Evolutionary conservation across 495 filamentous ascomycete species (phyloP).

Genomic region (Xylaria castorea): DNA sequence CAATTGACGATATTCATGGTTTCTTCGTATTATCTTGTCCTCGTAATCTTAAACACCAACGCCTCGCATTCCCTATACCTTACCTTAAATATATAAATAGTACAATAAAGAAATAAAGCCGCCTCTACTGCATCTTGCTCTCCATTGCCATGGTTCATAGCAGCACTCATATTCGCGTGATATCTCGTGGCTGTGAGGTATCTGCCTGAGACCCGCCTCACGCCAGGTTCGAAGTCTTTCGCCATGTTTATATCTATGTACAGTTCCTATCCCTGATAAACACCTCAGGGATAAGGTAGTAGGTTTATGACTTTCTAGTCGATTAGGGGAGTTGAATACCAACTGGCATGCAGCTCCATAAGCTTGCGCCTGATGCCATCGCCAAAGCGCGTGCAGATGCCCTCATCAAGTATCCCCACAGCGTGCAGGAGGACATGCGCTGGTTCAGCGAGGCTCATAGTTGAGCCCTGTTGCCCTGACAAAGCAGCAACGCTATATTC

Average conservation of each 20-base stretch:
- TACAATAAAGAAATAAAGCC: background rate
- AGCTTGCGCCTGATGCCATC: slow-evolving; percentile 59
- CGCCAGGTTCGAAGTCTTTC: background rate
- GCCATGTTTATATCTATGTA: background rate
- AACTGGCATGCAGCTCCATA: slow-evolving; percentile 33
- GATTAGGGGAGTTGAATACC: background rate
- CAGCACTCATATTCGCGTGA: background rate
- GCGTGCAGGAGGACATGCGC: slow-evolving; percentile 51
- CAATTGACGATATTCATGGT: background rate
- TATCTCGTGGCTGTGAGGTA: background rate
- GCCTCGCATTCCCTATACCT: background rate
- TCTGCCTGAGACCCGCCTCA: background rate
- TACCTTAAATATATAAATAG: background rate
- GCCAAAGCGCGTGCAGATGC: slow-evolving; percentile 46
- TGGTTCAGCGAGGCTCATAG: slow-evolving; percentile 46
- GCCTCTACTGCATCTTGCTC: background rate
- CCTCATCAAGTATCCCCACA: slow-evolving; percentile 53
- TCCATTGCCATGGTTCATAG: background rate
- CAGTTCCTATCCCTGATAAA: background rate
- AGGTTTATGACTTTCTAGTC: background rate
- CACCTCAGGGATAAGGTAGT: background rate
- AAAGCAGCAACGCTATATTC: slow-evolving; percentile 48
- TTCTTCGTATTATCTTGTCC: background rate
- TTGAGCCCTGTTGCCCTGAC: slow-evolving; percentile 38
- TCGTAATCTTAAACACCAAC: background rate